Evolutionary conservation across 805 yeast genomes (phyloP), one percentile per base, ranked within the genome.

Genomic region (Schizosaccharomyces japonicus): DNA sequence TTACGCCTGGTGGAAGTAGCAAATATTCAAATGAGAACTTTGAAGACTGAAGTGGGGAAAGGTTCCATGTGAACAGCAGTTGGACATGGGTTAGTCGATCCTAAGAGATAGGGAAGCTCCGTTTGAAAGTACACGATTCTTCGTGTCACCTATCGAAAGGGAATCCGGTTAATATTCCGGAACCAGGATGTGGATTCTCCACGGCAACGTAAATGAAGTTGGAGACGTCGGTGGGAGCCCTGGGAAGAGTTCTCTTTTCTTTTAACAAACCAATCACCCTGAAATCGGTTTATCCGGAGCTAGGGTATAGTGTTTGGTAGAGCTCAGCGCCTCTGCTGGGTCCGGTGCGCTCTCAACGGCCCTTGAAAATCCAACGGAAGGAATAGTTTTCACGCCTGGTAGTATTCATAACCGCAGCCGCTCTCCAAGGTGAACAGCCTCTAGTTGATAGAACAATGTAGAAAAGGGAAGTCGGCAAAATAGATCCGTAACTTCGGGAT

Each of bases 401-500:
- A 65, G 65, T 62, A 60, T 65, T 61, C 61, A 61, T 61, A 62
- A 57, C 66, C 66, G 65, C 65, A 63, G 64, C 64, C 62, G 65
- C 65, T 62, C 66, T 63, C 65, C 66, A 60, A 63, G 66, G 66
- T 61, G 62, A 63, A 63, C 65, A 61, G 65, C 65, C 65, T 63
- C 65, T 62, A 60, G 65, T 61, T 62, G 64, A 63, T 60, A 62
- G 65, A 61, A 36, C 23, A 36, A 62, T 59, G 65, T 62, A 60
- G 65, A 60, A 61, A 60, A 60, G 65, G 66, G 65, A n/a, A 63
- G 64, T 62, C 65, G 64, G 65, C 65, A 62, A 60, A 62, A 59
- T 62, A 55, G 63, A 60, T 62, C 64, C 63, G 64, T 63, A 61
- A 60, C 65, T 61, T 60, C 63, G 65, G 64, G 65, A 62, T 56